Evolutionary conservation across 306 rosid genomes (phyloP).

Genomic region (Mimosa pudica): DNA sequence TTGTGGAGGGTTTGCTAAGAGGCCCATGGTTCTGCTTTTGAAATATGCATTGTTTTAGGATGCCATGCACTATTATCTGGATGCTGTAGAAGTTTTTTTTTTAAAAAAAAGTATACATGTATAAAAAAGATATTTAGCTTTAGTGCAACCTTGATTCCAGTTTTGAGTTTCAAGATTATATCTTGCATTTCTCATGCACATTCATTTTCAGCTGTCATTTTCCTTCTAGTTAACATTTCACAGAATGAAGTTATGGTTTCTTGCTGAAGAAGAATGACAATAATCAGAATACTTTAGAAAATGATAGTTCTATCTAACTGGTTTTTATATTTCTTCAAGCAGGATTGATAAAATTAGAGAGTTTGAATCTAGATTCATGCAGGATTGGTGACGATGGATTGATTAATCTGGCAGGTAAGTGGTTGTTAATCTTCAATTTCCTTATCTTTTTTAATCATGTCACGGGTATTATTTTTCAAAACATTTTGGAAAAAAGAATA

Average conservation of each 20-base stretch:
- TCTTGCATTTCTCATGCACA: neutral
- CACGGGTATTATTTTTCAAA: neutral
- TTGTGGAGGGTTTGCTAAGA: neutral
- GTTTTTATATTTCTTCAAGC: conserved; percentile 35
- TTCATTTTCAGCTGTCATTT: conserved; percentile 15
- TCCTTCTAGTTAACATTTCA: neutral
- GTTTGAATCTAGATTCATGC: conserved; percentile 92
- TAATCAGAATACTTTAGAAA: conserved; percentile 23
- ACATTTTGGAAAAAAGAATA: conserved; percentile 1
- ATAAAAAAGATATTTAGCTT: neutral
- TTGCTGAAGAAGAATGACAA: conserved; percentile 14
- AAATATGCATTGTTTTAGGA: neutral
- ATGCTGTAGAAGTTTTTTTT: neutral
- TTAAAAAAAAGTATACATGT: neutral
- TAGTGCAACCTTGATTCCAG: neutral
- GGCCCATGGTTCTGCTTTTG: neutral
- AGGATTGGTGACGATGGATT: conserved; percentile 81
- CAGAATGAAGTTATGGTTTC: conserved; percentile 13
- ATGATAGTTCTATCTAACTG: conserved; percentile 21
- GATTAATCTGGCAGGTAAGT: conserved; percentile 73
- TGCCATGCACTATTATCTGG: neutral
- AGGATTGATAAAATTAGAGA: conserved; percentile 82
- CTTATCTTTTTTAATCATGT: conserved; percentile 9
- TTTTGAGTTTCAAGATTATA: conserved; percentile 7
- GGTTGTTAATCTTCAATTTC: conserved; percentile 16